Conservation (phyloP, 768 basidiomycete species). For the Melanogaster broomeanus region DNA sequence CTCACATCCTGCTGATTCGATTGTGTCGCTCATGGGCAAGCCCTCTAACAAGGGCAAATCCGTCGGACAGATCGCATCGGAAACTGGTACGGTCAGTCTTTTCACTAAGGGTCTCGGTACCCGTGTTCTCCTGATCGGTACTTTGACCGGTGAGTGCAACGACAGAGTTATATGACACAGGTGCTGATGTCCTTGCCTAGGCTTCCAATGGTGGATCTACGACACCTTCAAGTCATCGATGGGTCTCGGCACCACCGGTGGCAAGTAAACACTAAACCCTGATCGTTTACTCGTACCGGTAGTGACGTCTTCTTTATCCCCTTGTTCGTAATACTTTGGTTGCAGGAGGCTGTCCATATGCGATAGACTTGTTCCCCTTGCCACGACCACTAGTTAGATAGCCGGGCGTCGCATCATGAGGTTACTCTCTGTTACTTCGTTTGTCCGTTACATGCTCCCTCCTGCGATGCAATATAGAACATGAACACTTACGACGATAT, state of each 20-base stretch:
- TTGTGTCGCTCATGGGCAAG: slow-evolving; percentile 95
- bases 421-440: not conserved
- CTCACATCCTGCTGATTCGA: slow-evolving; percentile 93
- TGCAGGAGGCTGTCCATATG: slow-evolving; percentile 13
- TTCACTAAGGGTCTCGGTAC: slow-evolving; percentile 88
- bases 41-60: slow-evolving; percentile 80
- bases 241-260: slow-evolving; percentile 88
- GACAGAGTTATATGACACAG: not conserved
- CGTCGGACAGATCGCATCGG: slow-evolving; percentile 66
- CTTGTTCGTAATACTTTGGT: slow-evolving; percentile 11
- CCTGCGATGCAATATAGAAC: slow-evolving; percentile 2
- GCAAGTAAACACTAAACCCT: slow-evolving; percentile 58
- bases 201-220: slow-evolving; percentile 96
- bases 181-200: slow-evolving; percentile 33
- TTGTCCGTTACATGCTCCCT: not conserved
- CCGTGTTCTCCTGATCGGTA: slow-evolving; percentile 83
- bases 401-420: not conserved
- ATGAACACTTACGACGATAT: not conserved
- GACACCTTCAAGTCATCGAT: slow-evolving; percentile 82
- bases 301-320: not conserved
- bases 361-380: slow-evolving; percentile 8
- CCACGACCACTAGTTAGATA: slow-evolving; percentile 2
- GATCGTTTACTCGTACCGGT: no score
- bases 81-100: slow-evolving; percentile 64
- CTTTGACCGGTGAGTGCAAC: slow-evolving; percentile 41